Evolutionary conservation across 2,329 filamentous ascomycete genomes (phyloP), one percentile per base, ranked within the genome.

Genomic region (Kalaharituber pfeilii): DNA sequence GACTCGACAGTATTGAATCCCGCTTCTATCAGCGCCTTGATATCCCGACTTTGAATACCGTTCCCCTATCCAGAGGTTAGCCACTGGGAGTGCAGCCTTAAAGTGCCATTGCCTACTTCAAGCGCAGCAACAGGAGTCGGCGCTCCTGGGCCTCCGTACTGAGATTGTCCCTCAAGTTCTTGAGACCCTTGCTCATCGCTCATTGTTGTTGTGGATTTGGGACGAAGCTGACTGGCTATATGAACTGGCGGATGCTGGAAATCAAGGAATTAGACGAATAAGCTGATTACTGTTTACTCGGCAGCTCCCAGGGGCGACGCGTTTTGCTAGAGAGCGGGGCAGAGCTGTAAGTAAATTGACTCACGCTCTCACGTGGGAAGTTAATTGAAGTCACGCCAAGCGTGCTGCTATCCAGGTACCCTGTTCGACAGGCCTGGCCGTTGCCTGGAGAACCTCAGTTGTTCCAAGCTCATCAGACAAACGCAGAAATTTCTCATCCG

Each of bases 1-100:
- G 88, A 82, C 69, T 98, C 91, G 33, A 98, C 87, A 0, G 91
- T 98, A 67, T 96, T 86, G 69, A 81, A 96, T 4, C 91, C 91
- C 36, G 85, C 88, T 65, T 96, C 89, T 18, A 93, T 74, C 22
- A 98, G 79, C 36, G 95, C 74, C 67, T 95, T 91, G 63, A 96
- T 93, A 67, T 98, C 91, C 65, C 93, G 80, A 50, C 59, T 57
- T 49, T 62, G 47, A 29, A 60, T 62, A 30, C 60, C 60, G 54
- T 61, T 61, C 11, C 60, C 55, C 44, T 57, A 45, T 56, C 57
- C 53, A 50, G 27, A 42, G 52, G 24, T 47, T 47, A 47, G 42
- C 4, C 33, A n/a, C n/a, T n/a, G 4, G 18, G 42, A 22, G 15
- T 22, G 62, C 56, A 52, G 49, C 52, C 47, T 6, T 13, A 26